Evolutionary conservation across 2,329 filamentous ascomycete species (phyloP).

Genomic region (Apiospora kogelbergensis): DNA sequence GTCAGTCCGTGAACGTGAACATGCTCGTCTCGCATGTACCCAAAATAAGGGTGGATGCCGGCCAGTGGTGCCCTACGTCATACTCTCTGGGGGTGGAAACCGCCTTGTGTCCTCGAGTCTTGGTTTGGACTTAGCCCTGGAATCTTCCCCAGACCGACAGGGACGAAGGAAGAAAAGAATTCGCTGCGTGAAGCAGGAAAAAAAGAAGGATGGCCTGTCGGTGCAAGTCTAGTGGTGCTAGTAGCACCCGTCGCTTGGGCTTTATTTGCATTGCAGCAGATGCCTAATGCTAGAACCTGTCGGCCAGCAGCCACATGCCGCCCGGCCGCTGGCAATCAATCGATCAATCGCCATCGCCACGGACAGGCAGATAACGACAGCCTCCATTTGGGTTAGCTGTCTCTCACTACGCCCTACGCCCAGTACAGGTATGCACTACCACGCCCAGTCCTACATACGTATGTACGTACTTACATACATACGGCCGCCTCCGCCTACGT

Average conservation of each 20-base stretch:
- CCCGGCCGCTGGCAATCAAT: too few species aligned
- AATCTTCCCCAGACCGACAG: constrained; percentile 2
- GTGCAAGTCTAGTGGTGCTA: not conserved
- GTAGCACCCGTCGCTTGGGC: not conserved
- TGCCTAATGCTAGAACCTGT: not conserved
- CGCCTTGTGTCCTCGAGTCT: not conserved
- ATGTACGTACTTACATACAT: too few species aligned
- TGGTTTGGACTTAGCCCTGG: not conserved
- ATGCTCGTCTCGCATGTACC: not conserved
- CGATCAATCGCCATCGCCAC: too few species aligned
- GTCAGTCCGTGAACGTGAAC: not conserved
- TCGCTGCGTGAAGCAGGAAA: not conserved
- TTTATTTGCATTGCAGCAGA: not conserved
- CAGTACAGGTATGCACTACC: not conserved
- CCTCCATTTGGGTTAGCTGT: not conserved
- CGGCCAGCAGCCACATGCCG: not conserved
- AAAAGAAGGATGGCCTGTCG: not conserved
- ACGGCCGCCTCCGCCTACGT: too few species aligned
- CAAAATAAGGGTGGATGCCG: not conserved
- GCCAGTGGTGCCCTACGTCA: not conserved
- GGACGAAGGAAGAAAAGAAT: not conserved
- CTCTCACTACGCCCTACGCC: not conserved
- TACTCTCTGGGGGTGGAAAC: constrained; percentile 5
- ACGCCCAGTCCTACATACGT: too few species aligned
- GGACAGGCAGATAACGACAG: not conserved